A percentile compares a stretch with the other conserved stretches of the same genome.
Conservation (phyloP, 2,329 filamentous ascomycete genomes). For the Pseudogymnoascus sp. region DNA sequence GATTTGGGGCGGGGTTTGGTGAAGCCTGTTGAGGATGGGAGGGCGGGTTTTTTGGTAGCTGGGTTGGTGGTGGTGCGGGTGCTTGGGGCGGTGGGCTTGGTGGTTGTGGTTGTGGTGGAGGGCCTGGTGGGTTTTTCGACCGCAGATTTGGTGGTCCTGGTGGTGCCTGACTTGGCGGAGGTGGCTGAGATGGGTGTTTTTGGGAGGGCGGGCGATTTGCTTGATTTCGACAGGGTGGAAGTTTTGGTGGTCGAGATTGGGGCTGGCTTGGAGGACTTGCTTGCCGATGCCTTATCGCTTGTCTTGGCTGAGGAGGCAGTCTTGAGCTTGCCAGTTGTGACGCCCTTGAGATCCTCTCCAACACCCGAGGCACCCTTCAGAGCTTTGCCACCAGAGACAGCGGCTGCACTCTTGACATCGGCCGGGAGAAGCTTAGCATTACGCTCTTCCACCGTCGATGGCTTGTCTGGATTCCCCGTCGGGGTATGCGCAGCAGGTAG, state of each 20-base stretch:
- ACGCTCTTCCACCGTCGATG: constrained; percentile 15
- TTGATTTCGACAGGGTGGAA: constrained; percentile 19
- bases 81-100: constrained; percentile 32
- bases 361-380: constrained; percentile 13
- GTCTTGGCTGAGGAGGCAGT: background rate
- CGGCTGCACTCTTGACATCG: background rate
- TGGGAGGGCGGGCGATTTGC: constrained; percentile 25
- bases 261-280: constrained; percentile 13
- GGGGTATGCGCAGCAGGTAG: constrained; percentile 13
- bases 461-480: constrained; percentile 8
- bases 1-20: constrained; percentile 56
- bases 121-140: constrained; percentile 22
- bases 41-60: constrained; percentile 17
- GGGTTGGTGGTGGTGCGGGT: constrained; percentile 30
- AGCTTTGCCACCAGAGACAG: constrained; percentile 11
- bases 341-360: background rate
- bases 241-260: constrained; percentile 21
- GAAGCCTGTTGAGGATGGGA: constrained; percentile 31
- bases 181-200: constrained; percentile 32
- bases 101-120: constrained; percentile 29
- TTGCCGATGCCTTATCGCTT: constrained; percentile 13
- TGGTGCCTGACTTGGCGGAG: constrained; percentile 15
- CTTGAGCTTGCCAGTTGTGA: background rate
- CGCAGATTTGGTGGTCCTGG: constrained; percentile 25
- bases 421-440: constrained; percentile 11